These are phyloP conservation scores for Blastobotrys buckinghamii DNA, from an alignment of 1,139 yeast genomes.

Conservation along the genomic window DNA sequence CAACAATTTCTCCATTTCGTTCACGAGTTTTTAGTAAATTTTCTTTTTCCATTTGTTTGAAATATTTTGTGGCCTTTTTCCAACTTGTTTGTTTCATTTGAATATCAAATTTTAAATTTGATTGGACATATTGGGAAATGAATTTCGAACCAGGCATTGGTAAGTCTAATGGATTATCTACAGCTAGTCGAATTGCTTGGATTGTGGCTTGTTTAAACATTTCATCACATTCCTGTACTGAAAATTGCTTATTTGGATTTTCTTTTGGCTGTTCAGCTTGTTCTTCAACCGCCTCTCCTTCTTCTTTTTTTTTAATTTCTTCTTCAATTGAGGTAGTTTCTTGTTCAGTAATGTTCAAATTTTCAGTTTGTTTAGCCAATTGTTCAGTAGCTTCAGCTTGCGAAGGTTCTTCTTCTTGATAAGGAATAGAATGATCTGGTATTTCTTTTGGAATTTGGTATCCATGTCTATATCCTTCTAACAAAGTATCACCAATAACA, in stretches of 20 bases:
- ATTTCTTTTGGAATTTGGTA: slow-evolving; percentile 25
- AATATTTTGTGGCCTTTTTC: slow-evolving; percentile 81
- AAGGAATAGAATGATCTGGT: slow-evolving; percentile 19
- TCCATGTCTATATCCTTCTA: slow-evolving; percentile 23
- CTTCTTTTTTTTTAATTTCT: slow-evolving; percentile 16
- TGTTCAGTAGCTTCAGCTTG: slow-evolving; percentile 8
- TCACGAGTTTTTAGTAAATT: slow-evolving; percentile 64
- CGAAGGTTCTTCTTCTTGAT: neutral
- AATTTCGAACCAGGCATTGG: slow-evolving; percentile 57
- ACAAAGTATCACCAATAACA: slow-evolving; percentile 36
- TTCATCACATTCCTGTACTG: slow-evolving; percentile 66
- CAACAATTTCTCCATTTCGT: slow-evolving; percentile 65
- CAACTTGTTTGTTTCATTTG: slow-evolving; percentile 78
- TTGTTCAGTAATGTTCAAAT: slow-evolving; percentile 5
- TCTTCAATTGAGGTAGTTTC: slow-evolving; percentile 11
- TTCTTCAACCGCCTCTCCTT: slow-evolving; percentile 14
- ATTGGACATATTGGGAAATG: slow-evolving; percentile 61
- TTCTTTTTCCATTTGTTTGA: slow-evolving; percentile 78
- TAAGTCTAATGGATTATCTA: slow-evolving; percentile 53
- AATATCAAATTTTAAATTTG: slow-evolving; percentile 55
- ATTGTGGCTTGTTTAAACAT: slow-evolving; percentile 63
- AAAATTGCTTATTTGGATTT: slow-evolving; percentile 21
- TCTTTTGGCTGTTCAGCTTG: slow-evolving; percentile 13
- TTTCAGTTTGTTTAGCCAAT: slow-evolving; percentile 15
- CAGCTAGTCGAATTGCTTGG: slow-evolving; percentile 59